phyloP scores from a whole-genome alignment of 192 early-diverging fungal genomes.

The Backusella luteola region DNA sequence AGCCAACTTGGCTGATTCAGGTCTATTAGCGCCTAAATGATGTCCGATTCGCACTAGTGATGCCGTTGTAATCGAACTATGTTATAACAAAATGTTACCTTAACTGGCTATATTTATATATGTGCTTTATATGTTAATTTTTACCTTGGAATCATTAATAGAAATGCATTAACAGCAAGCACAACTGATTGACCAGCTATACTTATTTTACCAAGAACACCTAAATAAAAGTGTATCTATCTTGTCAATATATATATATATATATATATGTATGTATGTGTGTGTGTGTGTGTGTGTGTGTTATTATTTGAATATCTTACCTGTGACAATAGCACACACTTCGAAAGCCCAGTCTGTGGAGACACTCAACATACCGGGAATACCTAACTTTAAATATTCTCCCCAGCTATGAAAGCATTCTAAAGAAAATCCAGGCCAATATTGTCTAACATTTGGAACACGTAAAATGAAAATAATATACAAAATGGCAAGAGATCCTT shows the following conservation, averaged over 20 bases:
- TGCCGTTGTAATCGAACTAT: constrained; percentile 24
- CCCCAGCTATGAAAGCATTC: constrained; percentile 18
- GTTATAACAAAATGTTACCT: background rate
- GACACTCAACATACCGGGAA: constrained; percentile 34
- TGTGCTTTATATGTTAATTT: background rate
- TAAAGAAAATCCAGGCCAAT: constrained; percentile 23
- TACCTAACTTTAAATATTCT: constrained; percentile 26
- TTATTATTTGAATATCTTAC: background rate
- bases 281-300: too few relatives aligned
- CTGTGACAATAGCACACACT: constrained; percentile 32
- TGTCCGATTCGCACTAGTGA: constrained; percentile 23
- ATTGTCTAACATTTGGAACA: constrained; percentile 3
- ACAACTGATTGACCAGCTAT: constrained; percentile 32
- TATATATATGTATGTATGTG: too few relatives aligned
- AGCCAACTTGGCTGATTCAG: constrained; percentile 11
- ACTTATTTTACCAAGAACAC: constrained; percentile 28
- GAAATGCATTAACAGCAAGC: constrained; percentile 14
- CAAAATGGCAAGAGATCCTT: background rate
- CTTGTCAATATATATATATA: too few relatives aligned
- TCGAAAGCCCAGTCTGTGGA: constrained; percentile 37
- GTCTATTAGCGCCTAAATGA: constrained; percentile 26
- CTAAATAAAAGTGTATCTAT: background rate
- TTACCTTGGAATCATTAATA: constrained; percentile 37
- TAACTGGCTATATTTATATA: background rate
- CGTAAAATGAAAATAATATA: constrained; percentile 18